A percentile compares a stretch with the other conserved stretches of the same genome.
Conservation (phyloP, 164 flowering plant species). For the Platanus orientalis region DNA sequence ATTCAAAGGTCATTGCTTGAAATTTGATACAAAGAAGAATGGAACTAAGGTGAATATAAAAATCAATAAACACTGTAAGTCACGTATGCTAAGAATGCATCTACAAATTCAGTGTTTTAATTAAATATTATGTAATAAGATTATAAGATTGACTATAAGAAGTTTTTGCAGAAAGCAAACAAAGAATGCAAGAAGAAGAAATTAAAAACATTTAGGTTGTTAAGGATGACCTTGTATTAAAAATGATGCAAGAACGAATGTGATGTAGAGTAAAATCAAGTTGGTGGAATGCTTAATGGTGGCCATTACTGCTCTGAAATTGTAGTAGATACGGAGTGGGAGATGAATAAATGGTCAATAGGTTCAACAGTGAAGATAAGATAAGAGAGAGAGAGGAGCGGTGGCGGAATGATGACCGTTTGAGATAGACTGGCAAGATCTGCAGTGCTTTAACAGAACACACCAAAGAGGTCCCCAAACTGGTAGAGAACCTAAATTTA, state of each 20-base stretch:
- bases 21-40: no score
- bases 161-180: not conserved
- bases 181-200: not conserved
- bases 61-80: not conserved
- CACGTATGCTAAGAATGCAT: not conserved
- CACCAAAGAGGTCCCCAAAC: not conserved
- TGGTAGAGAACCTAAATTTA: not conserved
- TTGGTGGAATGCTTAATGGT: slow-evolving; percentile 5
- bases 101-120: not conserved
- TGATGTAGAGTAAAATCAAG: slow-evolving; percentile 11
- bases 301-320: slow-evolving; percentile 14
- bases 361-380: not conserved
- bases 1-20: no score
- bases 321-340: slow-evolving; percentile 6
- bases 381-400: slow-evolving; percentile 9
- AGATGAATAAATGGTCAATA: slow-evolving; percentile 14
- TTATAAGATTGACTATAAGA: not conserved
- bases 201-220: not conserved
- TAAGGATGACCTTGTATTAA: slow-evolving; percentile 24
- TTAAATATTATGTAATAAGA: not conserved
- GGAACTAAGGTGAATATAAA: no score
- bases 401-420: not conserved
- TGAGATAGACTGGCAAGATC: not conserved
- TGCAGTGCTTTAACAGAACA: not conserved
- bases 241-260: slow-evolving; percentile 14